These are phyloP conservation scores for Aspergillus chevalieri DNA, from an alignment of 2,329 filamentous ascomycete species.

Conservation along the genomic window DNA sequence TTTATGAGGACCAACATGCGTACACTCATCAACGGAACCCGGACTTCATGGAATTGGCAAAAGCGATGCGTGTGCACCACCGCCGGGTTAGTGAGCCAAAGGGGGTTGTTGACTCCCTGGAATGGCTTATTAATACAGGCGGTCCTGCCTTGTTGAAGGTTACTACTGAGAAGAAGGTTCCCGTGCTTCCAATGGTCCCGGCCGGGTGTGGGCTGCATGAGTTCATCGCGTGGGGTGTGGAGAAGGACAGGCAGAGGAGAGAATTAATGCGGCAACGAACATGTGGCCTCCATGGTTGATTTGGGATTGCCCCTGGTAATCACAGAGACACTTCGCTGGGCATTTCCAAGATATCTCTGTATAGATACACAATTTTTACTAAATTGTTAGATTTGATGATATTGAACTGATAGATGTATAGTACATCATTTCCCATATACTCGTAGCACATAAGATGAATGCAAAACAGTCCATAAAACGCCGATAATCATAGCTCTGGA, in stretches of 20 bases:
- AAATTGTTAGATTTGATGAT: no score
- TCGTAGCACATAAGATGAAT: no score
- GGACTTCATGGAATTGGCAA: slow-evolving; percentile 77
- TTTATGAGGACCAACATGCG: slow-evolving; percentile 77
- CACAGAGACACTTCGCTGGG: no score
- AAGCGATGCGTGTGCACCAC: slow-evolving; percentile 27
- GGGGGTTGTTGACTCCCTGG: slow-evolving; percentile 64
- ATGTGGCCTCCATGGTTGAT: no score
- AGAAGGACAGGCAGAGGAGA: background rate
- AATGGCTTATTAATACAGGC: slow-evolving; percentile 74
- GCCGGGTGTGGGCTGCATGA: background rate
- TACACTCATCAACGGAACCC: slow-evolving; percentile 84
- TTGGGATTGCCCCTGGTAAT: no score
- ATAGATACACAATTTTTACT: no score
- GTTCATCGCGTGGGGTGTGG: background rate
- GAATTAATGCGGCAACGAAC: background rate
- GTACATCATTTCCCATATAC: no score
- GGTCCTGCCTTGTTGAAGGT: slow-evolving; percentile 81
- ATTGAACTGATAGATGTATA: no score
- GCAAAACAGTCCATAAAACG: no score
- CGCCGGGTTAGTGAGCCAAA: slow-evolving; percentile 62
- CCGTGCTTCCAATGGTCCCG: background rate
- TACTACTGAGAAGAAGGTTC: slow-evolving; percentile 60
- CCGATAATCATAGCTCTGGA: no score
- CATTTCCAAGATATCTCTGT: no score